phyloP scores from a whole-genome alignment of 352 stramenopile genomes.

The Phytophthora pinifolia region DNA sequence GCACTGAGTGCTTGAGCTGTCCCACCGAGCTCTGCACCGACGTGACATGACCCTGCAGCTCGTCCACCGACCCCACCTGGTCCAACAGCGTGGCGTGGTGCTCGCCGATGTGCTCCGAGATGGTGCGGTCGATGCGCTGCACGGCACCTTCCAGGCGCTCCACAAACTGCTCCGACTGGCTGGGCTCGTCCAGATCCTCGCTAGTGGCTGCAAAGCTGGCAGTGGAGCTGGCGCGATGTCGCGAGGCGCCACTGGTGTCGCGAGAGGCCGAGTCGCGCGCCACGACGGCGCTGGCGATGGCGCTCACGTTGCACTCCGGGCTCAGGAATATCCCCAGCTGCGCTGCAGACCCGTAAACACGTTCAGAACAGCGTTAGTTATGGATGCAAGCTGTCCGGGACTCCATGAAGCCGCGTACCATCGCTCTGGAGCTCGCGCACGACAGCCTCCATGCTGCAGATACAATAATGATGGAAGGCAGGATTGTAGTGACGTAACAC shows the following conservation, averaged over 20 bases:
- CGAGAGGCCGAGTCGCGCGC: constrained; percentile 54
- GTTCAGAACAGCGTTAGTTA: constrained; percentile 9
- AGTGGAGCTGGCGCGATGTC: constrained; percentile 16
- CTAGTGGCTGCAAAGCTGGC: constrained; percentile 15
- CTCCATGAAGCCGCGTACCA: constrained; percentile 33
- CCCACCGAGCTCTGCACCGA: constrained; percentile 58
- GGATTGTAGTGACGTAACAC: constrained; percentile 11
- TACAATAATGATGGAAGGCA: constrained; percentile 24
- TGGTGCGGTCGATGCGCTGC: constrained; percentile 71
- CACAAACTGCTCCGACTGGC: constrained; percentile 78
- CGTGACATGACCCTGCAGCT: constrained; percentile 61
- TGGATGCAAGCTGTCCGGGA: background rate
- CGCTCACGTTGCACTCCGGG: constrained; percentile 72
- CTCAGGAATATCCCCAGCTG: constrained; percentile 75
- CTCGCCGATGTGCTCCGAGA: constrained; percentile 77
- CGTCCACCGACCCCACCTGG: constrained; percentile 79
- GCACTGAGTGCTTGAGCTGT: constrained; percentile 62
- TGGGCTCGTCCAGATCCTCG: constrained; percentile 29
- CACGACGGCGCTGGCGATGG: constrained; percentile 78
- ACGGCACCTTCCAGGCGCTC: constrained; percentile 66
- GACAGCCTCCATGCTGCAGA: constrained; percentile 60
- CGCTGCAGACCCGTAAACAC: constrained; percentile 29
- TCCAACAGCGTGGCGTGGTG: constrained; percentile 70
- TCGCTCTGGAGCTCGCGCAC: constrained; percentile 76
- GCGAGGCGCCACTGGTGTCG: constrained; percentile 22